A percentile compares a stretch with the other conserved stretches of the same genome.
phyloP scores from a whole-genome alignment of 1,284 basidiomycete genomes.

The Amylostereum chailletii region DNA sequence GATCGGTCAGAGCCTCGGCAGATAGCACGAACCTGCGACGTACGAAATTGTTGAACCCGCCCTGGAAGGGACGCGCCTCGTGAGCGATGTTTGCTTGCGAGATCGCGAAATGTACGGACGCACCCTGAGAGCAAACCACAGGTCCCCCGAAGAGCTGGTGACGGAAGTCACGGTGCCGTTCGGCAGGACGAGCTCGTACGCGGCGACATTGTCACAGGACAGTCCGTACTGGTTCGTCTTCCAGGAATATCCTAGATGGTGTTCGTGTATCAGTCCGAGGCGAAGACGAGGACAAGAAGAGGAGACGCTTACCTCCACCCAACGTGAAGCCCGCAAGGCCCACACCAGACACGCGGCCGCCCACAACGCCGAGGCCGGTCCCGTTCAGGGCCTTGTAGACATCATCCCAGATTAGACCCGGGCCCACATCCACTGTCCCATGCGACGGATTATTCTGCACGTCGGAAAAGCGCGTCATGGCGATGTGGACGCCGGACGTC shows the following conservation, averaged over 20 bases:
- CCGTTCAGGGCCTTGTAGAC: slow-evolving; percentile 42
- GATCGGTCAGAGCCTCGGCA: not conserved
- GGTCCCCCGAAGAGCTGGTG: slow-evolving; percentile 26
- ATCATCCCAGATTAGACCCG: slow-evolving; percentile 49
- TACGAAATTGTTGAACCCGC: slow-evolving; percentile 10
- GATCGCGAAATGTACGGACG: not conserved
- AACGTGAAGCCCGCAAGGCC: slow-evolving; percentile 48
- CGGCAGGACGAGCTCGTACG: slow-evolving; percentile 40
- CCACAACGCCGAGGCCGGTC: slow-evolving; percentile 39
- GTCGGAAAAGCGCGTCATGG: slow-evolving; percentile 41
- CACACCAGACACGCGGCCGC: slow-evolving; percentile 43
- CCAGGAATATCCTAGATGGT: slow-evolving; percentile 40
- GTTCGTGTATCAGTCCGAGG: not conserved
- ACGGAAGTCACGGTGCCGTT: slow-evolving; percentile 32
- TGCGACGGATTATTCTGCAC: slow-evolving; percentile 30
- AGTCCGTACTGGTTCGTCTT: slow-evolving; percentile 42
- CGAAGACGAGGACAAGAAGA: not conserved
- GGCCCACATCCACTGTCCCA: slow-evolving; percentile 36
- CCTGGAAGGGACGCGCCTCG: not conserved
- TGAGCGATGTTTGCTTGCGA: not conserved
- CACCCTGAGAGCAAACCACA: slow-evolving; percentile 35
- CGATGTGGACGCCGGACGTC: slow-evolving; percentile 46
- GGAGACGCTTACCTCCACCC: slow-evolving; percentile 38
- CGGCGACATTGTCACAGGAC: slow-evolving; percentile 37
- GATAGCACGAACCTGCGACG: not conserved